Base-by-base conservation (phyloP, 306 rosid genomes). In the Gastrolobium bilobum region DNA sequence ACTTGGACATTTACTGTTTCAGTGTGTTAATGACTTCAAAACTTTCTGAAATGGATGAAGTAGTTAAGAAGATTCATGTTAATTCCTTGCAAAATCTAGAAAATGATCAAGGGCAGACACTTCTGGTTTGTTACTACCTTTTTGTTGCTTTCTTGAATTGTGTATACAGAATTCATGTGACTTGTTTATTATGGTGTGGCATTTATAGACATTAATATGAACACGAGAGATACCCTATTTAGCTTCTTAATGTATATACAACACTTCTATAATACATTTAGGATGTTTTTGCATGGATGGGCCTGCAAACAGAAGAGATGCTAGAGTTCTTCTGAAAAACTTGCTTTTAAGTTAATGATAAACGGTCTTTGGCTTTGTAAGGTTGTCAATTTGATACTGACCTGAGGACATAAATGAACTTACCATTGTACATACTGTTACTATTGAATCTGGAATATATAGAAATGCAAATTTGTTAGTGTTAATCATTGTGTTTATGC, bases 31-130 rank as follows among this genome's bases (percentile, higher is more conserved):
- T 89, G 99, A 84, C 80, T 83, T 90, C 97, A 42, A 94, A 94
- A 64, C 93, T 94, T 66, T 78, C 68, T 84, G 99, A 94, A 90
- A 94, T 94, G 99, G 99, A 94, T 89, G 91, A 92, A 50, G 91
- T 91, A 71, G 91, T 94, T 74, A 91, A 82, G 91, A 92, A 71
- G 97, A 88, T 91, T 82, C 97, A 89, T 81, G 72, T 68, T 65
- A 86, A 81, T 73, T 76, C 73, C 76, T 79, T 85, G 51, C 82
- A 38, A 74, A 86, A 86, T 77, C 76, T 79, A 83, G 84, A 80
- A 66, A 83, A 88, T 53, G 88, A 76, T 82, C 85, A 81, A 66
- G 87, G 85, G 78, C 61, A 35, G 79, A 91, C 97, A 56, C 99
- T 94, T 78, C 86, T 94, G 99, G 99, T 94, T 80, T 58, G 97